phyloP scores from a whole-genome alignment of 2,329 filamentous ascomycete species.

The Talaromyces sp. region DNA sequence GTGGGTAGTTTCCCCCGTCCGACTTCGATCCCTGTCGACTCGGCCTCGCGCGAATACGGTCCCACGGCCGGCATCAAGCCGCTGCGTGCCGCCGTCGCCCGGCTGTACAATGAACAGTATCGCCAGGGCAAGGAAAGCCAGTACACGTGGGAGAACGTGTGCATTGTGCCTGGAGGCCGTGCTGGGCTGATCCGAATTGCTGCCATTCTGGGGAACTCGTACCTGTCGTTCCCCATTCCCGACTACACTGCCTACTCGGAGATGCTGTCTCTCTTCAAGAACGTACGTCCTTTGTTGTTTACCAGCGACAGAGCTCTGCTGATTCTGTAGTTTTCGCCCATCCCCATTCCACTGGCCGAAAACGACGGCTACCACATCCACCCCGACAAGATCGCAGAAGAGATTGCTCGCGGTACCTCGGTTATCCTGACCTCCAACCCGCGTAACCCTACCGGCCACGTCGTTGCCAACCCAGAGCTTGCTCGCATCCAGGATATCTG shows the following conservation, averaged over 20 bases:
- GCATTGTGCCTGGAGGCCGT: conserved; percentile 88
- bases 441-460: conserved; percentile 86
- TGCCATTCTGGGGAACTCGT: conserved; percentile 86
- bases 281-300: conserved; percentile 39
- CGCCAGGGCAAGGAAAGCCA: conserved; percentile 79
- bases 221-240: conserved; percentile 88
- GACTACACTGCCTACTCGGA: conserved; percentile 98
- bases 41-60: conserved; percentile 81
- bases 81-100: conserved; percentile 80
- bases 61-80: conserved; percentile 93
- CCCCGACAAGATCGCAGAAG: conserved; percentile 85
- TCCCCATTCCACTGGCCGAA: conserved; percentile 78
- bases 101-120: conserved; percentile 90
- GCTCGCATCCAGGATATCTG: conserved; percentile 90
- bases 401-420: conserved; percentile 78
- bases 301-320: conserved; percentile 4
- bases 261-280: conserved; percentile 93
- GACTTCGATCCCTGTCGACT: conserved; percentile 69
- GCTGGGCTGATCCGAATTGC: conserved; percentile 93
- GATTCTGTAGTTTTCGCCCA: conserved; percentile 65
- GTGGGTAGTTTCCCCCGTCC: conserved; percentile 83
- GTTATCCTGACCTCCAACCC: conserved; percentile 95
- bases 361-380: conserved; percentile 91
- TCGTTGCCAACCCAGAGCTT: conserved; percentile 79
- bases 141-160: conserved; percentile 97